These are phyloP conservation scores for Colletotrichum nymphaeae DNA, from an alignment of 2,329 filamentous ascomycete species.

Conservation along the genomic window DNA sequence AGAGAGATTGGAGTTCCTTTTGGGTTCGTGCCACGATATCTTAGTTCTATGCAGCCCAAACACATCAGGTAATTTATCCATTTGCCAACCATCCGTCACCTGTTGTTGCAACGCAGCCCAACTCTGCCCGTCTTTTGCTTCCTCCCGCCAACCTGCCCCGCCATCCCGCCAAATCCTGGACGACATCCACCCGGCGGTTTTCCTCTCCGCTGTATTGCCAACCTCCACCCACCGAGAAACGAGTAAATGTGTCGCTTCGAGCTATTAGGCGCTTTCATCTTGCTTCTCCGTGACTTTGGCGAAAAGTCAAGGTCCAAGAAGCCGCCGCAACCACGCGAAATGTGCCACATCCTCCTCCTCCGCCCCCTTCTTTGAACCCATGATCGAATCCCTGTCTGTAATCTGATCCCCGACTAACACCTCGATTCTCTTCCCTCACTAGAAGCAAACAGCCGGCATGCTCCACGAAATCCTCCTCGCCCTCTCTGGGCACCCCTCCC, in stretches of 20 bases:
- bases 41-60: not conserved
- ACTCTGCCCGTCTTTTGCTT: not conserved
- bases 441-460: slow-evolving; percentile 64
- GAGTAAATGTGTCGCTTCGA: slow-evolving; percentile 65
- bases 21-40: not conserved
- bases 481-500: slow-evolving; percentile 92
- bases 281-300: slow-evolving; percentile 57
- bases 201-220: not conserved
- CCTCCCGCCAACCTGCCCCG: not conserved
- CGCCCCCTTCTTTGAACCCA: not conserved
- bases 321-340: slow-evolving; percentile 24
- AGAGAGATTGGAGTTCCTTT: not conserved
- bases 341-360: slow-evolving; percentile 28
- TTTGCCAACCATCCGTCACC: not conserved
- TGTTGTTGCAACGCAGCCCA: not conserved
- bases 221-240: not conserved
- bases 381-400: not conserved
- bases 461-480: slow-evolving; percentile 98
- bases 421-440: not conserved
- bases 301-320: slow-evolving; percentile 52
- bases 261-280: slow-evolving; percentile 61
- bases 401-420: slow-evolving; percentile 8
- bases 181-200: not conserved
- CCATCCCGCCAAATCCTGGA: not conserved
- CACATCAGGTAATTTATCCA: slow-evolving; percentile 10